Base-by-base conservation (phyloP, 306 rosid species). In the Pyrus betulifolia region DNA sequence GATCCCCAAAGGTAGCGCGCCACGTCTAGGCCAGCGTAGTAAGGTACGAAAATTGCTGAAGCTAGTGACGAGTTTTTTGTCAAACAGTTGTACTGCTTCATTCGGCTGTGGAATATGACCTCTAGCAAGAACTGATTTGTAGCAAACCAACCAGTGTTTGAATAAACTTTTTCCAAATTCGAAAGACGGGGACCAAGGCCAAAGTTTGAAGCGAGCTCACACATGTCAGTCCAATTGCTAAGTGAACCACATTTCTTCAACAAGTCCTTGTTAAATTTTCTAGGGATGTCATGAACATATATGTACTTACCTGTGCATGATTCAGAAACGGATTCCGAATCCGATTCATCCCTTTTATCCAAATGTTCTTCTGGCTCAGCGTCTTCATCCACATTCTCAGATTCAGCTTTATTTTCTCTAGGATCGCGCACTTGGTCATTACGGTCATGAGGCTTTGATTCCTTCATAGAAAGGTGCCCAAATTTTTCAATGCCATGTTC, bases 71-170 rank as follows among this genome's bases (percentile, higher is more conserved):
- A 72, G 72, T 86, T 74, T 45, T 69, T 81, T 64, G 89, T 86
- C 71, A 86, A 83, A 67, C 89, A 86, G 12, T 76, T 25, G 76
- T 83, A 86, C 44, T 81, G 84, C 74, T 78, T 86, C 84, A 83
- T 71, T 58, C 81, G 72, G 9, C 76, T 74, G 75, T 86, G 85
- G 69, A 86, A 86, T 21, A 86, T 86, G 46, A 86, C 87, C 75
- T 86, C 89, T 46, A 86, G 23, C 15, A 76, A 57, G 78, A 86
- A 86, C 70, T 86, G 89, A 62, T 83, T 83, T 44, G 89, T 86
- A 13, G 66, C 72, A 78, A 59, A 78, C 89, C 89, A 86, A 49
- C 85, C 82, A 17, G 65, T 71, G 8, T 78, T 81, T 19, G 84
- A 78, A 22, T 59, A 72, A 10, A 72, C 82, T 51, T 71, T 54